phyloP scores from a whole-genome alignment of 169 alveolate genomes.

The Theileria equi region DNA sequence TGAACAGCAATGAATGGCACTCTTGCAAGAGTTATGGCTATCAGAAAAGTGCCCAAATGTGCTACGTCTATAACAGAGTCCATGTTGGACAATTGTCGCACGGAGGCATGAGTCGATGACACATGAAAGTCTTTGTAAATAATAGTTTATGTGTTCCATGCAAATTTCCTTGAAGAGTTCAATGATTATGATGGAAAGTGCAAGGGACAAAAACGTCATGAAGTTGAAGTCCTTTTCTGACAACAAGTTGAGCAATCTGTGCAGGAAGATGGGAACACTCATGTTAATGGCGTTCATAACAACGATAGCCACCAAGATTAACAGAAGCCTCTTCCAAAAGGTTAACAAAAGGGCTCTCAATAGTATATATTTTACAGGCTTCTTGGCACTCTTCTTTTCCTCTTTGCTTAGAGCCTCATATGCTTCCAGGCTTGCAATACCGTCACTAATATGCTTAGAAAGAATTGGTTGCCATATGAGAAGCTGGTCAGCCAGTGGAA shows the following conservation, averaged over 20 bases:
- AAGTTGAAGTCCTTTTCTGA: neutral
- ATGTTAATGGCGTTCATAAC: conserved; percentile 8
- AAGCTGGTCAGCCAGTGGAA: conserved; percentile 40
- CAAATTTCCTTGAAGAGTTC: conserved; percentile 11
- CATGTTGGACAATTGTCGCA: conserved; percentile 51
- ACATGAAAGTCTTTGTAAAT: conserved; percentile 13
- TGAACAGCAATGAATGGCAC: neutral
- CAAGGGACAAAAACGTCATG: neutral
- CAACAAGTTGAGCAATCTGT: neutral
- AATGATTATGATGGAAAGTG: neutral
- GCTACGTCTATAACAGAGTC: conserved; percentile 35
- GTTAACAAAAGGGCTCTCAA: conserved; percentile 33
- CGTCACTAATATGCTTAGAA: conserved; percentile 57
- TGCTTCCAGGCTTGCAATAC: conserved; percentile 23
- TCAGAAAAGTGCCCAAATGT: neutral
- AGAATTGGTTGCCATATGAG: conserved; percentile 55
- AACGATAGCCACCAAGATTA: conserved; percentile 20
- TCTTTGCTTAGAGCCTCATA: neutral
- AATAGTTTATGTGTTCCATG: conserved; percentile 31
- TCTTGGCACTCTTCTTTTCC: neutral
- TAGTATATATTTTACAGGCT: neutral
- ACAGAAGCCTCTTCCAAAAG: conserved; percentile 17
- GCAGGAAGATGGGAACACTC: conserved; percentile 13
- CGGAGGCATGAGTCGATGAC: conserved; percentile 34
- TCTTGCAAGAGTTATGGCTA: neutral